Conservation (phyloP, 202 grass and related monocot genomes). For the Hordeum pubiflorum region DNA sequence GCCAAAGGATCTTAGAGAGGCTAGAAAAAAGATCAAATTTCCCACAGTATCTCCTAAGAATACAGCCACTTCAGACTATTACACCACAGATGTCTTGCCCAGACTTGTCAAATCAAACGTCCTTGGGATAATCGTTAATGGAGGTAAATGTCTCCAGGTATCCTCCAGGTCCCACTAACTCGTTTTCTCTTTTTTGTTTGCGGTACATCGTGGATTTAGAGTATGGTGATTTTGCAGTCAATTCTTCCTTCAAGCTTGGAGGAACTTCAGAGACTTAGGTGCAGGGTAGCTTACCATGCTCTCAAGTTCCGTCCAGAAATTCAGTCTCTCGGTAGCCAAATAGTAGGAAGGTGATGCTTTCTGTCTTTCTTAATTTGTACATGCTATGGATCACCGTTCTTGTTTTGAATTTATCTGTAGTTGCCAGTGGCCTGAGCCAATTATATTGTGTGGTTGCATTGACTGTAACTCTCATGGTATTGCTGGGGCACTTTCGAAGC, state of each 20-base stretch:
- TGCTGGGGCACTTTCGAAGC: neutral
- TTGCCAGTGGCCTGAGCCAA: neutral
- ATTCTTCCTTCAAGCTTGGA: slow-evolving; percentile 65
- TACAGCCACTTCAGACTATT: slow-evolving; percentile 66
- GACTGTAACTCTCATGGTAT: neutral
- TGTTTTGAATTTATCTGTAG: neutral
- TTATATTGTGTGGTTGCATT: neutral
- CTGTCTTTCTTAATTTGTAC: slow-evolving; percentile 12
- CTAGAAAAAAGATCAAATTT: slow-evolving; percentile 88
- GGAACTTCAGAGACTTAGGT: slow-evolving; percentile 92
- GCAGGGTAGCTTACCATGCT: slow-evolving; percentile 87
- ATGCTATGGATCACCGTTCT: neutral
- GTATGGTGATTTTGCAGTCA: slow-evolving; percentile 43
- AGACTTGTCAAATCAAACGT: slow-evolving; percentile 85
- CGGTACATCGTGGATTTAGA: slow-evolving; percentile 19
- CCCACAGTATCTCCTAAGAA: slow-evolving; percentile 76
- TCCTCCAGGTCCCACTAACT: slow-evolving; percentile 21
- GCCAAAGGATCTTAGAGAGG: slow-evolving; percentile 76
- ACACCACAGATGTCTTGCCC: slow-evolving; percentile 64
- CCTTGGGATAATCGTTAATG: slow-evolving; percentile 74
- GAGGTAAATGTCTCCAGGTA: slow-evolving; percentile 97
- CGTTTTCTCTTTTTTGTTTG: slow-evolving; percentile 10
- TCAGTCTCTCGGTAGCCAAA: slow-evolving; percentile 65
- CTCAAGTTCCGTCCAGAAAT: slow-evolving; percentile 89
- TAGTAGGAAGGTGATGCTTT: slow-evolving; percentile 64